Conservation (phyloP, 2,329 filamentous ascomycete genomes). For the Trichophyton rubrum region DNA sequence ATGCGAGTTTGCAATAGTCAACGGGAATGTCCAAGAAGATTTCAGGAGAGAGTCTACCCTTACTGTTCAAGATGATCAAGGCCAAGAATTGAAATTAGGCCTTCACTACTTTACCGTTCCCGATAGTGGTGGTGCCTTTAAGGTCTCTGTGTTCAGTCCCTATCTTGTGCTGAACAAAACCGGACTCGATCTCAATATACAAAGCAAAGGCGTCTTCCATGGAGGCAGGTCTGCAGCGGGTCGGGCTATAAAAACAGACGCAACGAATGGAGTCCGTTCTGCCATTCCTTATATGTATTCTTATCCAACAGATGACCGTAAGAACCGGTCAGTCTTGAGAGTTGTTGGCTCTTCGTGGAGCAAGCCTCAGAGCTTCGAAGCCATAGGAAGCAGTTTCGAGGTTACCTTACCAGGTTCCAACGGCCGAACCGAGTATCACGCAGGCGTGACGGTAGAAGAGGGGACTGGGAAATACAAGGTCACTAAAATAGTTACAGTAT, state of each 20-base stretch:
- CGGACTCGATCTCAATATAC: slow-evolving; percentile 73
- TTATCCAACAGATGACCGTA: slow-evolving; percentile 73
- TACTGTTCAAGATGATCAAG: slow-evolving; percentile 71
- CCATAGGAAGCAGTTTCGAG: slow-evolving; percentile 84
- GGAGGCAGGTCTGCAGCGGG: slow-evolving; percentile 72
- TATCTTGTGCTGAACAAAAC: slow-evolving; percentile 95
- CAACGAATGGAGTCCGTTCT: slow-evolving; percentile 47
- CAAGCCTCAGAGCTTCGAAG: slow-evolving; percentile 94
- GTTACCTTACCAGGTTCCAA: slow-evolving; percentile 65
- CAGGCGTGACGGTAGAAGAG: slow-evolving; percentile 76
- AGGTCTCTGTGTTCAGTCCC: slow-evolving; percentile 85
- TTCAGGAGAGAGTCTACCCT: slow-evolving; percentile 73
- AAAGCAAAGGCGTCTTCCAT: slow-evolving; percentile 79
- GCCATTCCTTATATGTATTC: slow-evolving; percentile 93
- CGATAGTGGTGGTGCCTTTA: slow-evolving; percentile 88
- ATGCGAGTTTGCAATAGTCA: slow-evolving; percentile 96
- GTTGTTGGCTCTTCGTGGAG: slow-evolving; percentile 90
- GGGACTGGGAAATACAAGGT: slow-evolving; percentile 97
- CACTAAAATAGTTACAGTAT: slow-evolving; percentile 86
- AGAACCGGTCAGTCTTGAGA: slow-evolving; percentile 78
- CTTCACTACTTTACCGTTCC: slow-evolving; percentile 86
- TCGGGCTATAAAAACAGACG: slow-evolving; percentile 51
- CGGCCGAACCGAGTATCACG: slow-evolving; percentile 69
- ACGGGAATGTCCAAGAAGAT: slow-evolving; percentile 73
- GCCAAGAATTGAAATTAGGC: slow-evolving; percentile 64